phyloP scores from a whole-genome alignment of 1,284 basidiomycete genomes.

The Ceratobasidium sp. region DNA sequence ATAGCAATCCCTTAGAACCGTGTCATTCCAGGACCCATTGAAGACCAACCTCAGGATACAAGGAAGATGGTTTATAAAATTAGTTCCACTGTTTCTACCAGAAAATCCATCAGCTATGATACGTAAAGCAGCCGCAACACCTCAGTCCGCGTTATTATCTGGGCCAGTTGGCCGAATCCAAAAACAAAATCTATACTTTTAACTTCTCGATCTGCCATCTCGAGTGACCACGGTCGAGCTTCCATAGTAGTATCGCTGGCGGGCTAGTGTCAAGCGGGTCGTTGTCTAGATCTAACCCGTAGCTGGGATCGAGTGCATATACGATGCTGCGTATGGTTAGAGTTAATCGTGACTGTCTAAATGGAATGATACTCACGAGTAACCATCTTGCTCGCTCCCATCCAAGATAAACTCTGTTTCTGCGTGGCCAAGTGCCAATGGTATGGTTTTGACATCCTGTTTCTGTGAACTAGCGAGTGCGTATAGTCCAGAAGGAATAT shows the following conservation, averaged over 20 bases:
- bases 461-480: background rate
- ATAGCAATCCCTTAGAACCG: too few relatives aligned
- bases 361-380: conserved; percentile 38
- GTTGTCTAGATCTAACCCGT: conserved; percentile 8
- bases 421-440: background rate
- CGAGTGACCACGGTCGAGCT: conserved; percentile 17
- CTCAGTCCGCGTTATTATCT: background rate
- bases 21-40: too few relatives aligned
- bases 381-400: conserved; percentile 31
- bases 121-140: background rate
- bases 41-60: too few relatives aligned
- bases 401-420: conserved; percentile 28
- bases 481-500: conserved; percentile 32
- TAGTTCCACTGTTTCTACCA: background rate
- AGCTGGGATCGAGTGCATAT: conserved; percentile 12
- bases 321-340: background rate
- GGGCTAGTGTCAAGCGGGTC: background rate
- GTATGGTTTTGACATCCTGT: background rate
- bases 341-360: background rate
- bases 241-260: conserved; percentile 13
- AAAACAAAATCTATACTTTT: too few relatives aligned
- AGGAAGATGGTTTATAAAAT: too few relatives aligned
- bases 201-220: conserved; percentile 33
- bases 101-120: background rate
- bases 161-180: too few relatives aligned